Base-by-base conservation (phyloP, 192 early-diverging fungal species). In the Allomyces macrogynus region DNA sequence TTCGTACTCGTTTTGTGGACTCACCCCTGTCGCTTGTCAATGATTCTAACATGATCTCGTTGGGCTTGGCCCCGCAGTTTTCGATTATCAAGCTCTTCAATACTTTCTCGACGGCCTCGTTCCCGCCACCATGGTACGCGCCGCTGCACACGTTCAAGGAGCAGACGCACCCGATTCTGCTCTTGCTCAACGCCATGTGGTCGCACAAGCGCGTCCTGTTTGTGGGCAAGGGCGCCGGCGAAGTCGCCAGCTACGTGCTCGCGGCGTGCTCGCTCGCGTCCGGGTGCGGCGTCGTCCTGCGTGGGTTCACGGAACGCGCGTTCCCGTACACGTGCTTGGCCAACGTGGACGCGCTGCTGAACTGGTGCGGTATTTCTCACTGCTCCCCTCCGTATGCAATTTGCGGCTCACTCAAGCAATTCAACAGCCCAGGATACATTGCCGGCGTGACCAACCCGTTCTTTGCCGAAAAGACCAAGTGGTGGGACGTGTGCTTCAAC, bases 401-500 rank as follows among this genome's bases (percentile, higher is more conserved):
- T 42, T 22, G 24, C 16, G 64, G 42, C 57, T 62, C 12, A 64
- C 43, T 64, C 61, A 10, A 18, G 8, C 23, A 1, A 49, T 64
- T 20, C 14, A n/a, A 43, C 43, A 73, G 74, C 65, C 80, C 89
- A 23, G 92, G 91, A 7, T 97, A 89, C 73, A 91, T 97, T 73
- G 94, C 94, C 5, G 94, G 94, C 18, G 92, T 95, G 11, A 94
- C 94, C 0, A 95, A 97, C 74, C 89, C 90, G n/a, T 81, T 88
- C 1, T 93, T 95, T 76, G 92, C 94, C 70, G 89, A 95, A 69
- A 86, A 92, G 43, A 80, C 87, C 14, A 76, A 83, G 62, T 92
- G 92, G 91, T 97, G 92, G 92, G 94, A 97, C 78, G 79, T 97
- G n/a, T 77, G 93, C 23, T 95, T 87, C 73, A 92, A 97, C 71